Base-by-base conservation (phyloP, 2,329 filamentous ascomycete species). In the Fusarium nygamai region DNA sequence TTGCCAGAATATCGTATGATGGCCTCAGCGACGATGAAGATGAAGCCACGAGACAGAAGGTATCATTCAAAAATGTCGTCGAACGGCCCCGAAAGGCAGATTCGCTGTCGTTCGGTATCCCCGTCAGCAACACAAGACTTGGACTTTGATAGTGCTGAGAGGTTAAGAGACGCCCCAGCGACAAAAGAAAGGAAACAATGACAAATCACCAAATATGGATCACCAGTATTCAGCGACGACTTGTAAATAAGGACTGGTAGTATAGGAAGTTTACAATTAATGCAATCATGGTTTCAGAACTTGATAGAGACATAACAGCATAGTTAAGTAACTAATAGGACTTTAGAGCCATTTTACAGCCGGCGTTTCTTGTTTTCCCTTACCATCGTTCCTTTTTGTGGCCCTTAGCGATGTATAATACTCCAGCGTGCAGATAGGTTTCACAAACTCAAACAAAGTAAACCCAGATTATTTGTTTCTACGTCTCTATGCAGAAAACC, bases 201-300 rank as follows among this genome's bases (percentile, higher is more conserved):
- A 44, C 2, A 27, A 27, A 27, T 11, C 16, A 44, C 13, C 17
- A 27, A 46, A 13, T 9, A 13, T 13, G 12, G 24, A 13, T 20
- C 24, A 44, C 17, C 43, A 44, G 5, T 24, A 12, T 11, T 19
- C 16, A 24, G 10, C 16, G n/a, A 24, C 6, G 2, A 19, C 7
- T 27, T 27, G 43, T 5, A 27, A 27, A 19, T 19, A 24, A 6
- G n/a, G 7, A 24, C 16, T 5, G n/a, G 24, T 27, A 27, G 24
- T 27, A 27, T 27, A 27, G 6, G 14, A 1, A 0, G 6, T 43
- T 16, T 11, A 17, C 11, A 24, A 11, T 24, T 3, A 17, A 3
- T n/a, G 9, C 14, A 24, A 11, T 6, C n/a, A 17, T 27, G 24
- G 24, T 27, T 27, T 27, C 24, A 27, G 10, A 5, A 11, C 14